Conservation (phyloP, 306 rosid species). For the Styphnolobium japonicum region DNA sequence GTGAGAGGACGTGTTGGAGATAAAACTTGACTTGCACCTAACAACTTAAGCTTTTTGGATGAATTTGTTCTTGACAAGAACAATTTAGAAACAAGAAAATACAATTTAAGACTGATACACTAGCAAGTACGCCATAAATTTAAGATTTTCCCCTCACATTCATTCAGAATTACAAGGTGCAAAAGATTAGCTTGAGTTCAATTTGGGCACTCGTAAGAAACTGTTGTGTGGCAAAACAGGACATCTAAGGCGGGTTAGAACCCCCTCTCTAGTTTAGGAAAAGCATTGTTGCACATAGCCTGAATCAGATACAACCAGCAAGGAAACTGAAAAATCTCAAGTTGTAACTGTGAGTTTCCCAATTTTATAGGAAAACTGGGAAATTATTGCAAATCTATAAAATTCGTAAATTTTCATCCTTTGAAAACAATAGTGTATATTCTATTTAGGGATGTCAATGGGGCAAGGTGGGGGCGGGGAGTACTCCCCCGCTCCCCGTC, state of each 20-base stretch:
- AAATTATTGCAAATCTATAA: neutral
- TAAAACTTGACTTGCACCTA: neutral
- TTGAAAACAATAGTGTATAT: neutral
- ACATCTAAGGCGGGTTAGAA: too few species aligned
- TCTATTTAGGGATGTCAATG: too few species aligned
- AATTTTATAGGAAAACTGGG: neutral
- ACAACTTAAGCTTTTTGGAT: too few species aligned
- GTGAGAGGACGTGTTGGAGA: too few species aligned
- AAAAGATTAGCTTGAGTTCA: too few species aligned
- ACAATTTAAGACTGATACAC: neutral
- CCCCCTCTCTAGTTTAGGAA: too few species aligned
- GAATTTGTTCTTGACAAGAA: neutral
- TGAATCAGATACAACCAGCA: neutral
- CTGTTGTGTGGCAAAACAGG: too few species aligned
- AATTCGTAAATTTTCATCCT: neutral
- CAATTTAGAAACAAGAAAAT: neutral
- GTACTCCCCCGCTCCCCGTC: too few species aligned
- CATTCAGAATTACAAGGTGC: too few species aligned
- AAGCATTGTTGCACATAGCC: too few species aligned
- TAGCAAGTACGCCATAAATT: neutral
- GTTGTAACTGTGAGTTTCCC: neutral
- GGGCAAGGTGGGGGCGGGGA: too few species aligned
- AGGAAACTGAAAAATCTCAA: neutral
- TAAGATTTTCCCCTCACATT: neutral
- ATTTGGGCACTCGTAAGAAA: neutral